Evolutionary conservation across 2,329 filamentous ascomycete species (phyloP).

Genomic region (Sporothrix mexicana): DNA sequence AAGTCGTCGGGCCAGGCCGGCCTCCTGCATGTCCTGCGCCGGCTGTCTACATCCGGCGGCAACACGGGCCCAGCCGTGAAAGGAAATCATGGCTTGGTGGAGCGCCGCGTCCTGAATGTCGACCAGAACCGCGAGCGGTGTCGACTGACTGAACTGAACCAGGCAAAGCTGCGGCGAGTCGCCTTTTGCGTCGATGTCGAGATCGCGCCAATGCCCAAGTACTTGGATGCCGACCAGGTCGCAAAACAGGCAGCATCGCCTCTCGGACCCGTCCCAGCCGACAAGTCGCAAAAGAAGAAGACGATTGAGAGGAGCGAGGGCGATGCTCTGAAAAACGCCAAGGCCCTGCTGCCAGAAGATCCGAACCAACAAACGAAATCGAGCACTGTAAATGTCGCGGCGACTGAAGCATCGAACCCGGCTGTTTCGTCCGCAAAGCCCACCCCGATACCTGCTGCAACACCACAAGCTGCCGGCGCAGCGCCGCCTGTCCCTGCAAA

Average conservation of each 20-base stretch:
- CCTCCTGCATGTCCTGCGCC: conserved; percentile 81
- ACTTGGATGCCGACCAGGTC: conserved; percentile 64
- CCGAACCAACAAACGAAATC: conserved; percentile 60
- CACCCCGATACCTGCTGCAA: not conserved
- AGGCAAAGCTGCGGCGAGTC: conserved; percentile 81
- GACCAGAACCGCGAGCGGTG: conserved; percentile 81
- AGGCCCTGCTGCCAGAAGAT: conserved; percentile 47
- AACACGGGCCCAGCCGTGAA: conserved; percentile 53
- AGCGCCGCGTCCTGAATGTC: conserved; percentile 82
- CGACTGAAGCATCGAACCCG: conserved; percentile 42
- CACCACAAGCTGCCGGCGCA: not conserved
- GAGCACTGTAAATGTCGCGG: conserved; percentile 1
- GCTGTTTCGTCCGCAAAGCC: conserved; percentile 37
- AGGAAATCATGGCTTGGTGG: conserved; percentile 72
- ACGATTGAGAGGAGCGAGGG: conserved; percentile 74
- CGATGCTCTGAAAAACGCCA: conserved; percentile 71
- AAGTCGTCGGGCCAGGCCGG: conserved; percentile 66
- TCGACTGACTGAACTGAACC: conserved; percentile 76
- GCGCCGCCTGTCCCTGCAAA: not conserved
- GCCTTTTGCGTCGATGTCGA: conserved; percentile 98
- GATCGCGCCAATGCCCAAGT: conserved; percentile 85
- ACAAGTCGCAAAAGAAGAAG: conserved; percentile 67
- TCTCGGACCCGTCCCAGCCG: conserved; percentile 43
- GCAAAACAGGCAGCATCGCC: conserved; percentile 46
- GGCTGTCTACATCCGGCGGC: conserved; percentile 70